Percentiles rank a stretch among this genome's conserved stretches.
Evolutionary conservation across 768 basidiomycete species (phyloP).

Genomic region (Psilocybe sp.): DNA sequence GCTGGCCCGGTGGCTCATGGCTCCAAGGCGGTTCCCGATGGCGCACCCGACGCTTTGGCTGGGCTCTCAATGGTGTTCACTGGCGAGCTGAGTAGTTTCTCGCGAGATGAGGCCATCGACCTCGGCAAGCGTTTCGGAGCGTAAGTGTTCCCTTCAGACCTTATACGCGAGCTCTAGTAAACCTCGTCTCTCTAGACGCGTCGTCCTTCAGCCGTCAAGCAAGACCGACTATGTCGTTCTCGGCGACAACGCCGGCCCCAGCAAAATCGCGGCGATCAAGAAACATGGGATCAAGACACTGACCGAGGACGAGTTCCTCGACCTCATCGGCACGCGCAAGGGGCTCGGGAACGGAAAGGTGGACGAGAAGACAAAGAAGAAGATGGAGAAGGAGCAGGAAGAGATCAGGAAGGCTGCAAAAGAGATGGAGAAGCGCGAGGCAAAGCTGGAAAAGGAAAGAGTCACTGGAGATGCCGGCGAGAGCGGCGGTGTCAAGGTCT

Average conservation of each 20-base stretch:
- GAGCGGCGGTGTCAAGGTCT: not conserved
- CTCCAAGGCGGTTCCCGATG: conserved; percentile 70
- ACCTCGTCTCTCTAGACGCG: conserved; percentile 51
- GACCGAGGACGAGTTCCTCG: conserved; percentile 83
- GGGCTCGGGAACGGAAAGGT: conserved; percentile 46
- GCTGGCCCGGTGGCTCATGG: conserved; percentile 66
- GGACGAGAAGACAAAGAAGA: conserved; percentile 81
- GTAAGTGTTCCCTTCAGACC: conserved; percentile 42
- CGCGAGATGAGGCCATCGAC: conserved; percentile 84
- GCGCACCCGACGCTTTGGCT: conserved; percentile 68
- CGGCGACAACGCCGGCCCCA: conserved; percentile 83
- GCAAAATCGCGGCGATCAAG: conserved; percentile 84
- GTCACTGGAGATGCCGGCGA: conserved; percentile 21
- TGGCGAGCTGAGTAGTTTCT: conserved; percentile 83
- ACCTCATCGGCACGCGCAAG: conserved; percentile 73
- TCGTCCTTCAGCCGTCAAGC: conserved; percentile 83
- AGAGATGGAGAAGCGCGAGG: conserved; percentile 77
- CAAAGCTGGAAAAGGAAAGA: conserved; percentile 38
- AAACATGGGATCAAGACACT: conserved; percentile 75
- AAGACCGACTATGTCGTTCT: conserved; percentile 89
- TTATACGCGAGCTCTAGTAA: not conserved
- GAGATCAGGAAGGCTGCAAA: conserved; percentile 71
- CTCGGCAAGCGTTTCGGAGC: conserved; percentile 91
- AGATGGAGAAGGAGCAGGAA: conserved; percentile 75
- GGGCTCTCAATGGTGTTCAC: conserved; percentile 95